Evolutionary conservation across 1,284 basidiomycete genomes (phyloP).

Genomic region (Chiua sp.): DNA sequence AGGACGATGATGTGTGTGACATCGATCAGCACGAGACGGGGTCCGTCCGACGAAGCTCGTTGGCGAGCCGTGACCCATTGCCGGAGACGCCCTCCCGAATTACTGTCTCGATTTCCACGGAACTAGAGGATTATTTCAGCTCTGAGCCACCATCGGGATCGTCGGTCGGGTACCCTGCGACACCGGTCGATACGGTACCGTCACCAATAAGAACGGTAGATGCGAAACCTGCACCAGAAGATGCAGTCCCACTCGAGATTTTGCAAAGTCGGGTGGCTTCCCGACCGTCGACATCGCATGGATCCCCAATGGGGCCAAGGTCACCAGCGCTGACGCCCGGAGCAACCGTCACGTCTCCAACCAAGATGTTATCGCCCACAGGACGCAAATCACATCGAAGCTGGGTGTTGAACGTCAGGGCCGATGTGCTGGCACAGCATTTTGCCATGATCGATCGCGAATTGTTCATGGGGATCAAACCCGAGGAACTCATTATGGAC

Average conservation of each 20-base stretch:
- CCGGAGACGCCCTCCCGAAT: slow-evolving; percentile 27
- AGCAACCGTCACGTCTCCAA: slow-evolving; percentile 37
- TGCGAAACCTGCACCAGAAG: slow-evolving; percentile 58
- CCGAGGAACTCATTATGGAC: slow-evolving; percentile 80
- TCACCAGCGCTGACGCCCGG: slow-evolving; percentile 18
- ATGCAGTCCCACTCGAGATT: slow-evolving; percentile 70
- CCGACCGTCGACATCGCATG: slow-evolving; percentile 41
- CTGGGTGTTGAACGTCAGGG: slow-evolving; percentile 65
- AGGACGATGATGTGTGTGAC: slow-evolving; percentile 44
- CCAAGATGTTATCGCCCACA: slow-evolving; percentile 30
- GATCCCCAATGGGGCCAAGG: slow-evolving; percentile 25
- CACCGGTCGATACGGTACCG: slow-evolving; percentile 17
- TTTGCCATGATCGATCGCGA: slow-evolving; percentile 90
- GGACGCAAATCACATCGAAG: slow-evolving; percentile 58
- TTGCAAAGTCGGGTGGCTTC: slow-evolving; percentile 60
- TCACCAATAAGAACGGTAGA: slow-evolving; percentile 45
- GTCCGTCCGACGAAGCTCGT: slow-evolving; percentile 16
- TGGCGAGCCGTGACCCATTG: slow-evolving; percentile 10
- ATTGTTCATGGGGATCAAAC: slow-evolving; percentile 81
- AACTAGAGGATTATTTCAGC: slow-evolving; percentile 30
- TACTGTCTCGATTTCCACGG: slow-evolving; percentile 26
- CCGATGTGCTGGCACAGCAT: slow-evolving; percentile 75
- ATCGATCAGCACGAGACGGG: slow-evolving; percentile 44
- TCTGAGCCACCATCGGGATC: slow-evolving; percentile 24
- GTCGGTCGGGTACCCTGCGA: slow-evolving; percentile 19